A percentile compares a stretch with the other conserved stretches of the same genome.
phyloP scores from a whole-genome alignment of 1,139 yeast genomes.

The Geotrichum citri-aurantii region DNA sequence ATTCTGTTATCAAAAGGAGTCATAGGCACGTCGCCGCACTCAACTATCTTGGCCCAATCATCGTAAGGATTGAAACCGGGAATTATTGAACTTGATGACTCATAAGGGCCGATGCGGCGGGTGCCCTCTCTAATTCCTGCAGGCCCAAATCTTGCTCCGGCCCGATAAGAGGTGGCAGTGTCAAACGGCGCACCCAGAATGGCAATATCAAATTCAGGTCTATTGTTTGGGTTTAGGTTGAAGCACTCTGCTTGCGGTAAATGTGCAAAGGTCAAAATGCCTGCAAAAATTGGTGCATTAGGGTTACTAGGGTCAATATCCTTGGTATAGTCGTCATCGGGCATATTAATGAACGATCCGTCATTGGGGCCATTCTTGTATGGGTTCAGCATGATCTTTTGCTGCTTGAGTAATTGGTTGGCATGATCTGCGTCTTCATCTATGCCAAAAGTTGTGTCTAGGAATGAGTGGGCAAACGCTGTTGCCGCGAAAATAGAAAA shows the following conservation, averaged over 20 bases:
- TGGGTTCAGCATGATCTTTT: constrained; percentile 4
- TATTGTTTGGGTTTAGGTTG: constrained; percentile 35
- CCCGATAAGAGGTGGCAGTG: constrained; percentile 65
- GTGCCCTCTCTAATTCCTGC: constrained; percentile 67
- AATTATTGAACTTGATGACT: constrained; percentile 44
- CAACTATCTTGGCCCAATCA: constrained; percentile 51
- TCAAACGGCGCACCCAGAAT: constrained; percentile 74
- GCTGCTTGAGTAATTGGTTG: not conserved
- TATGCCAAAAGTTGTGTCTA: not conserved
- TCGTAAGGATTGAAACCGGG: constrained; percentile 59
- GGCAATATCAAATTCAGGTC: constrained; percentile 53
- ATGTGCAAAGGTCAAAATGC: constrained; percentile 70
- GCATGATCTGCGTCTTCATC: not conserved
- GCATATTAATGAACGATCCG: constrained; percentile 11
- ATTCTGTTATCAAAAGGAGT: constrained; percentile 72
- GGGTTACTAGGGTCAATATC: constrained; percentile 13
- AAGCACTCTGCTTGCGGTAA: constrained; percentile 56
- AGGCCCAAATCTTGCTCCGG: constrained; percentile 80
- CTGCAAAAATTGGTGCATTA: constrained; percentile 30
- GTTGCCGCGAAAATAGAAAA: not conserved
- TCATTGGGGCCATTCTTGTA: not conserved
- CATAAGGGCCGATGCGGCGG: constrained; percentile 41
- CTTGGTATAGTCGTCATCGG: constrained; percentile 16
- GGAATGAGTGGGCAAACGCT: constrained; percentile 1
- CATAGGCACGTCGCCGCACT: constrained; percentile 77